Evolutionary conservation across 768 basidiomycete species (phyloP), one percentile per base, ranked within the genome.

Genomic region (Suillus variegatus): DNA sequence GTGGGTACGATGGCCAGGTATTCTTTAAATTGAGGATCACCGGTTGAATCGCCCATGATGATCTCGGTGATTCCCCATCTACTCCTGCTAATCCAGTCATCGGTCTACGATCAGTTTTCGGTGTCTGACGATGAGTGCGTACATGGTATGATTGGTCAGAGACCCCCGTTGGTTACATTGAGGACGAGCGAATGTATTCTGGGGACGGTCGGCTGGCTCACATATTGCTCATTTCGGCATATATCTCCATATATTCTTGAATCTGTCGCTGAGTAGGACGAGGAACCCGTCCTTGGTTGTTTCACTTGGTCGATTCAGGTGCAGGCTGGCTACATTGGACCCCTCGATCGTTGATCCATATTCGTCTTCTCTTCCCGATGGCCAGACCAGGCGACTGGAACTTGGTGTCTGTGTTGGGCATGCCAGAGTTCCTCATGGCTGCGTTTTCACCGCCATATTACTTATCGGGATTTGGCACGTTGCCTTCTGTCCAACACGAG

Each of bases 21-120:
- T 36, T 60, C 58, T 60, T 58, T 60, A 60, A 43, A 60, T 60
- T 60, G 58, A 40, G 54, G 25, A 60, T 60, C 58, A 60, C 58
- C 58, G 58, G 25, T 60, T 40, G 25, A 60, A 60, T 60, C 58
- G 40, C 40, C 58, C 58, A 60, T 43, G 58, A 43, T 60, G 58
- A 60, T 60, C 58, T 60, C 58, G 58, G 58, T 20, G 58, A 60
- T 60, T 60, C 57, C 57, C 57, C 57, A 41, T 58, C 25, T 41
- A 22, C 58, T 32, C 25, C 58, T 60, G 58, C 58, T 40, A 60
- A 60, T 43, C 40, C 25, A 60, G 58, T n/a, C 20, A 55, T 60
- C 58, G 6, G 58, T 43, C 18, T 18, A 60, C 28, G 40, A 60
- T 60, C 58, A 43, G 25, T 41, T 43, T 12, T 60, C 58, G 58